These are phyloP conservation scores for Trichosporon sp. DNA, from an alignment of 1,284 basidiomycete species.

Conservation along the genomic window DNA sequence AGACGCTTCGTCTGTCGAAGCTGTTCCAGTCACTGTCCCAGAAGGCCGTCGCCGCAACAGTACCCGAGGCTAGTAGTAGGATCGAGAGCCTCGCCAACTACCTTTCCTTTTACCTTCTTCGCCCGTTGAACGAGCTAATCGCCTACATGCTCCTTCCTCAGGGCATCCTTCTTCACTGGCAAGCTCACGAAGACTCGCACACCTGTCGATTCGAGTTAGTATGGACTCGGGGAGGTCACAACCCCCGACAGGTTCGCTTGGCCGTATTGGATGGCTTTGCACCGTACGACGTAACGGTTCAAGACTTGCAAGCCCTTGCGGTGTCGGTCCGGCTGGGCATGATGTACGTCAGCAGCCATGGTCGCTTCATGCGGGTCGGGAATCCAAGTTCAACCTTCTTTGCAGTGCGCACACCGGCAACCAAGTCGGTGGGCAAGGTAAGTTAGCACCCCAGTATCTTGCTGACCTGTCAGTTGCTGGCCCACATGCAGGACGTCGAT, in stretches of 20 bases:
- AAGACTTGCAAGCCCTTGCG: not conserved
- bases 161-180: conserved; percentile 14
- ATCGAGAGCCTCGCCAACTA: not conserved
- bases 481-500: not conserved
- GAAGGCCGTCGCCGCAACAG: not conserved
- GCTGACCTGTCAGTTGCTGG: not conserved
- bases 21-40: not conserved
- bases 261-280: not conserved
- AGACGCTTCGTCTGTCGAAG: not conserved
- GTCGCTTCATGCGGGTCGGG: not conserved
- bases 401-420: not conserved
- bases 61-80: not conserved
- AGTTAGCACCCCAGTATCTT: no score
- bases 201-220: conserved; percentile 9
- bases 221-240: not conserved
- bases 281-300: not conserved
- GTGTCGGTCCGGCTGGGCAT: not conserved
- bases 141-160: conserved; percentile 11
- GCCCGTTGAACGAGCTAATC: conserved; percentile 17
- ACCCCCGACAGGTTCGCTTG: not conserved
- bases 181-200: not conserved
- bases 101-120: conserved; percentile 12
- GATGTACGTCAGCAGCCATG: not conserved
- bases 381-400: not conserved
- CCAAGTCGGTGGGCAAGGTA: conserved; percentile 2